Evolutionary conservation across 148 eudicot species (phyloP), one percentile per base, ranked within the genome.

Genomic region (Persicaria tinctoria): DNA sequence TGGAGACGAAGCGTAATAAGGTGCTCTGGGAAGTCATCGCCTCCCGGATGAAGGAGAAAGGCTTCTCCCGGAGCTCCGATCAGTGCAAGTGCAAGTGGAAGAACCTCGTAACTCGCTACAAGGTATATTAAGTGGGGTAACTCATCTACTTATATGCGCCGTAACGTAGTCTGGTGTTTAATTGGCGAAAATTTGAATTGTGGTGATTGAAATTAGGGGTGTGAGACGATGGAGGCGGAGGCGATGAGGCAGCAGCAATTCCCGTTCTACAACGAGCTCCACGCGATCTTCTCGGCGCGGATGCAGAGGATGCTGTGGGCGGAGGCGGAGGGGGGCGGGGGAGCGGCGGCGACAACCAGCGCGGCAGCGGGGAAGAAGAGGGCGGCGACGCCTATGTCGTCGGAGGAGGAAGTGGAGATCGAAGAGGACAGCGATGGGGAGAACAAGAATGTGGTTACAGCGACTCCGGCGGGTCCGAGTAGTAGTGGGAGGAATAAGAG

Each of bases 31-130:
- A 93, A 76, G 87, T 86, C 6, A 87, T 87, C 4, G 81, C 97
- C 0, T 80, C 83, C 3, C 82, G 80, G 74, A 87, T 91, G 94
- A 85, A 79, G 73, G 98, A 93, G 1, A 91, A 83, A 56, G 97
- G 98, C 0, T 93, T 86, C 49, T 75, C 69, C 79, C 89, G 98
- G 8, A 93, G 97, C 84, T 79, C 94, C n/a, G 98, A 93, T 69
- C 98, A 93, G 91, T 93, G 98, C 75, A 93, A 93, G 80, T 91
- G 91, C 83, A 93, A 93, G 70, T 93, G 98, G 98, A 93, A 93
- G 80, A 93, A 91, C 75, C 94, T 93, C 56, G 94, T 93, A 70
- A 91, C 92, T 8, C 87, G 94, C 32, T 93, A 87, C 74, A 93
- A 93, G 94, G 98, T 91, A 77, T 63, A 32, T 32, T 32, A 32